Base-by-base conservation (phyloP, 169 alveolate species). In the Plasmodium knowlesi region DNA sequence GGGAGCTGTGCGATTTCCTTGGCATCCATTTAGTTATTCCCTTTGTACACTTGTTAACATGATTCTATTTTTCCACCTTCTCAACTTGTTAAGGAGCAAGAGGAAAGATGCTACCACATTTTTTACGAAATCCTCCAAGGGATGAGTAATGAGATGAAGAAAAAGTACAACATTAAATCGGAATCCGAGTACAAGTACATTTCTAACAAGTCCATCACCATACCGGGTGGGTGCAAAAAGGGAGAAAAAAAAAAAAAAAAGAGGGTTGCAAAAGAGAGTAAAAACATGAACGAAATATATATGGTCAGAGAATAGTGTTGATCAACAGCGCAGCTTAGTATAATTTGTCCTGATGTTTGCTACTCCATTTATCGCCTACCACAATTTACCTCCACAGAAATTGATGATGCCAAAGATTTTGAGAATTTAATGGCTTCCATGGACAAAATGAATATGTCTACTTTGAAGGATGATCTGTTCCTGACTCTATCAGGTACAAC, bases 51-150 rank as follows among this genome's bases (percentile, higher is more conserved):
- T 67, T 22, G 76, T 9, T 19, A 22, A 2, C 5, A 19, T 67
- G 76, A 25, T 19, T 67, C 1, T 67, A 67, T 67, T 0, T 67
- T 19, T 67, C 37, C 76, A 25, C 76, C 30, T 19, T 67, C n/a
- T 67, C 37, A 67, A 67, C 37, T 67, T 67, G 76, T 67, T 19
- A 19, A 91, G 92, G 95, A 91, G 76, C 95, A 89, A 43, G 84
- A 95, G 10, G 97, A 95, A 74, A 89, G 97, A 72, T 83, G 96
- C 70, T 95, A 95, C 72, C 97, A 95, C 82, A 92, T 95, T 39
- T 95, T 95, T 90, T 95, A 95, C 81, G 92, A 89, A 90, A 88
- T 95, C 30, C 84, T 95, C 28, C 93, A 93, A 32, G 95, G 95
- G 30, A 92, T 80, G 83, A 71, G 79, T 34, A 71, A 32, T 3